Conservation (phyloP, 108 stramenopile species). For the Nannochloropsis salina region DNA sequence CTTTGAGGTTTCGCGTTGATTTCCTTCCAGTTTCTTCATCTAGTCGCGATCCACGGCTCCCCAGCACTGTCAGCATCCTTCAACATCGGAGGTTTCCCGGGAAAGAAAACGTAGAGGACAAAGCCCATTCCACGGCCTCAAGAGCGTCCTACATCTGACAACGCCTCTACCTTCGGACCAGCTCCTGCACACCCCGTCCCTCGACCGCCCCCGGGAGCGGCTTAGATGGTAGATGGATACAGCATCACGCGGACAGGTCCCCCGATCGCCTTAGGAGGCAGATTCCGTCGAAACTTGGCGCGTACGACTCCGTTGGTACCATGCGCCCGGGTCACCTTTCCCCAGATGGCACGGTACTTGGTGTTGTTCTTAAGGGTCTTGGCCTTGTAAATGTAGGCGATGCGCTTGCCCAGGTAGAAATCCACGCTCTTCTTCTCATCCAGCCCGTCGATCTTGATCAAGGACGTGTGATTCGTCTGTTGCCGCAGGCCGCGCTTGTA, state of each 20-base stretch:
- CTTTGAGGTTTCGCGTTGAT: too few relatives aligned
- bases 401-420: conserved; percentile 96
- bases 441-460: conserved; percentile 94
- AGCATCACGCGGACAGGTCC: conserved; percentile 58
- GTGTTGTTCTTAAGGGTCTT: conserved; percentile 59
- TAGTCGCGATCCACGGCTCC: too few relatives aligned
- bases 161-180: not conserved
- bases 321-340: conserved; percentile 88
- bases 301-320: conserved; percentile 95
- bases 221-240: conserved; percentile 58
- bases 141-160: too few relatives aligned
- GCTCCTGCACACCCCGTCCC: not conserved
- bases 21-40: too few relatives aligned
- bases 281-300: conserved; percentile 91
- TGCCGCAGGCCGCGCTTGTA: conserved; percentile 95
- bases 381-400: conserved; percentile 97
- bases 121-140: too few relatives aligned
- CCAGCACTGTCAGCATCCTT: too few relatives aligned
- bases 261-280: conserved; percentile 66
- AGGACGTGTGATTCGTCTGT: conserved; percentile 90
- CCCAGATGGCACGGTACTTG: conserved; percentile 98
- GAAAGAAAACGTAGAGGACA: too few relatives aligned
- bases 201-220: not conserved
- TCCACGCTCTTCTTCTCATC: conserved; percentile 80
- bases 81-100: too few relatives aligned